A percentile compares a stretch with the other conserved stretches of the same genome.
Evolutionary conservation across 306 rosid species (phyloP).

Genomic region (Cucurbita argyrosperma): DNA sequence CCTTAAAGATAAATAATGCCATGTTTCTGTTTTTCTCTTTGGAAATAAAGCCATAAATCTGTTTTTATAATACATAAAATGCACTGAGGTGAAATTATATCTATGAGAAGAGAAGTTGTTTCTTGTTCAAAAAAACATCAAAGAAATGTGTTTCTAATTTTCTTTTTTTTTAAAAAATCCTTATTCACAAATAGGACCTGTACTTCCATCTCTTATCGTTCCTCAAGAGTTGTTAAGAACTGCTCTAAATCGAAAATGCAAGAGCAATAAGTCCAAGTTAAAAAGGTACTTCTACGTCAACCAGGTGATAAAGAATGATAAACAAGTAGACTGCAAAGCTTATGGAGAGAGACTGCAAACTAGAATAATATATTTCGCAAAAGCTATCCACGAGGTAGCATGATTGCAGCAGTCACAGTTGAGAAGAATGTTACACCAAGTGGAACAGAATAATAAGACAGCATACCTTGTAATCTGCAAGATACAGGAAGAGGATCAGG

Average conservation of each 20-base stretch:
- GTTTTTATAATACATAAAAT: background rate
- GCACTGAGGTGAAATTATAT: background rate
- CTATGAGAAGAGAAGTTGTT: too few relatives aligned
- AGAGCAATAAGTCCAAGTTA: background rate
- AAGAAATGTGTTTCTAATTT: background rate
- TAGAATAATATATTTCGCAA: background rate
- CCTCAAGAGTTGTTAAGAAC: background rate
- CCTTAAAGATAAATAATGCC: background rate
- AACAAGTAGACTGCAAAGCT: background rate
- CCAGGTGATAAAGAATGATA: background rate
- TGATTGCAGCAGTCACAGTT: conserved; percentile 6
- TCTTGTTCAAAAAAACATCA: background rate
- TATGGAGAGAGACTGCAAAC: background rate
- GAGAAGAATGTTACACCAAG: conserved; percentile 2
- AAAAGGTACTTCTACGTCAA: background rate
- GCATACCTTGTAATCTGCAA: conserved; percentile 93
- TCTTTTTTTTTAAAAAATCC: background rate
- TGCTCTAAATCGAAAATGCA: background rate
- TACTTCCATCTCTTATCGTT: background rate
- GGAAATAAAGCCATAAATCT: background rate
- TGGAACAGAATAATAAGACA: conserved; percentile 18
- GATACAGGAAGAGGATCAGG: background rate
- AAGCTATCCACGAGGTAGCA: background rate
- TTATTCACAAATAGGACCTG: background rate
- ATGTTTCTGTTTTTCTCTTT: background rate